phyloP scores from a whole-genome alignment of 2,329 filamentous ascomycete species.

The Lachnellula subtilissima region DNA sequence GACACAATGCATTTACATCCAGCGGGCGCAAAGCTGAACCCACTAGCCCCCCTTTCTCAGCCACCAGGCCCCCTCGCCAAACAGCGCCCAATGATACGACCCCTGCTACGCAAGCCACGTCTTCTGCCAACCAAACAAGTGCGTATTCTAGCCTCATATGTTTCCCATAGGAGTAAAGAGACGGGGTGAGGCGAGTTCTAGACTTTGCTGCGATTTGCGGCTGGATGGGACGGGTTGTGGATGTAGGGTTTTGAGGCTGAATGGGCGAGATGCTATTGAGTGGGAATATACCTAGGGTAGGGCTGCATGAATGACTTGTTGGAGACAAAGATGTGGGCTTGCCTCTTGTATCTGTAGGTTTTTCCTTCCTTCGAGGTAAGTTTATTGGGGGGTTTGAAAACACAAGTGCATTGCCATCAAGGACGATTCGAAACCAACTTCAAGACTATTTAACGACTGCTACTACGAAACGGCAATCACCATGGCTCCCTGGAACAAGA shows the following conservation, averaged over 20 bases:
- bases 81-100: background rate
- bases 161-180: background rate
- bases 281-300: background rate
- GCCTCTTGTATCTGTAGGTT: too few species aligned
- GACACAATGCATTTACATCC: too few species aligned
- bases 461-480: background rate
- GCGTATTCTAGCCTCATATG: background rate
- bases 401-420: background rate
- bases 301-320: too few species aligned
- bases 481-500: background rate
- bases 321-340: too few species aligned
- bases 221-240: background rate
- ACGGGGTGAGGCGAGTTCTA: background rate
- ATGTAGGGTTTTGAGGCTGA: background rate
- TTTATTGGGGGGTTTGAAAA: too few species aligned
- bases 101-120: background rate
- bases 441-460: background rate
- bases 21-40: background rate
- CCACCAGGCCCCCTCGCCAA: background rate
- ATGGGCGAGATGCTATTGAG: background rate
- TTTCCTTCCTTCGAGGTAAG: too few species aligned
- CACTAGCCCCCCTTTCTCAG: background rate
- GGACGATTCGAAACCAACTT: background rate
- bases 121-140: background rate
- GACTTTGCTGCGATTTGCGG: background rate